Evolutionary conservation across 352 stramenopile genomes (phyloP).

Genomic region (Discostella stelligera): DNA sequence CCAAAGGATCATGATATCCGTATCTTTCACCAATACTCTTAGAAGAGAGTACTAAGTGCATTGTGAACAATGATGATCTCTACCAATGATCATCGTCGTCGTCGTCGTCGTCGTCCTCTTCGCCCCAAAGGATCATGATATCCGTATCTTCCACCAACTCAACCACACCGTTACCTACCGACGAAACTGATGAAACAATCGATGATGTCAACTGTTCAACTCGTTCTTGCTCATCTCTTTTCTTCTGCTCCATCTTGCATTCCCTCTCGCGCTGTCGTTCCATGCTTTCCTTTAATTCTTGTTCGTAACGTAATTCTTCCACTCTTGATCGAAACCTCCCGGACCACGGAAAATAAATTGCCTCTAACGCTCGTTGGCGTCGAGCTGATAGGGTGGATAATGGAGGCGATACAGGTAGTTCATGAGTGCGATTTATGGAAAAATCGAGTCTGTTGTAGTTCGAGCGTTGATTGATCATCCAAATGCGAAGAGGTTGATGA

Average conservation of each 20-base stretch:
- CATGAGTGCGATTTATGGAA: conserved; percentile 11
- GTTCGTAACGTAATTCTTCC: conserved; percentile 37
- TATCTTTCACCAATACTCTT: conserved; percentile 13
- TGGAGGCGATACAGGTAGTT: background rate
- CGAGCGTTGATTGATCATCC: conserved; percentile 49
- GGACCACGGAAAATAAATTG: conserved; percentile 49
- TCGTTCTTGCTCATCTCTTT: conserved; percentile 27
- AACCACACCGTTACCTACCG: background rate
- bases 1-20: conserved; percentile 51
- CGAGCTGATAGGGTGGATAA: conserved; percentile 30
- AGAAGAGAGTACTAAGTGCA: background rate
- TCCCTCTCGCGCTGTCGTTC: conserved; percentile 27
- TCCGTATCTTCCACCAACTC: conserved; percentile 18
- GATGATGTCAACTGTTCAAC: conserved; percentile 26
- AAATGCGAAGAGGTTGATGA: conserved; percentile 45
- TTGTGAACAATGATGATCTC: background rate
- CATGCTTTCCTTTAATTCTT: conserved; percentile 14
- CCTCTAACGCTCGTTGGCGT: conserved; percentile 41
- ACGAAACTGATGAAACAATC: conserved; percentile 6
- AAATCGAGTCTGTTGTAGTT: conserved; percentile 42
- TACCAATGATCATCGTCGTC: conserved; percentile 31
- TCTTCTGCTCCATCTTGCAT: conserved; percentile 12
- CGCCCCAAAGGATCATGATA: conserved; percentile 47
- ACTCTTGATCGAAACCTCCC: conserved; percentile 35
- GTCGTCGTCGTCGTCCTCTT: conserved; percentile 33